Evolutionary conservation across 345 rosid genomes (phyloP), one percentile per base, ranked within the genome.

Genomic region (Pelargonium nanum): DNA sequence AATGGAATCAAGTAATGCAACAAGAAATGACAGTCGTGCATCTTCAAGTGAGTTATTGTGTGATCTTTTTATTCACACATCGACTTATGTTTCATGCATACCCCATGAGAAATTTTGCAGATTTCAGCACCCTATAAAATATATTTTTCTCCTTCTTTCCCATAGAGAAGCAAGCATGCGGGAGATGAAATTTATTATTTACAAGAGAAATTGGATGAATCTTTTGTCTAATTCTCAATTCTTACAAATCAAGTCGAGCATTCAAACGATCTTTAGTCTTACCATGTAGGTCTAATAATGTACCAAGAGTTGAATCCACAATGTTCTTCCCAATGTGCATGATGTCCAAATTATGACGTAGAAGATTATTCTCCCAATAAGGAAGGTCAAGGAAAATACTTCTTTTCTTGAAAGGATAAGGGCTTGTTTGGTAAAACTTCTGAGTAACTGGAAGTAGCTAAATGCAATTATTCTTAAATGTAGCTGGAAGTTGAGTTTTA

Each of bases 21-120:
- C 4, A 60, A 26, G 13, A 59, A 21, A 53, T 65, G 69, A 23
- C 52, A 55, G 55, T 70, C 62, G 25, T 69, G 64, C 13, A 56
- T 52, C 17, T 63, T 69, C 2, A 57, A 1, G 2, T 44, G 12
- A 0, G 1, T 6, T 6, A 58, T 24, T 21, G 53, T 59, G 1
- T 0, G 16, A 0, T 34, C 19, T 0, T 30, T 45, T 0, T 0
- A 4, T 54, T 53, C 0, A 64, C 44, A 25, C 55, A 22, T 13
- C 25, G 57, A 1, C 48, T 44, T 22, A 61, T 30, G 22, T 61
- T 60, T 15, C 62, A 66, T 0, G 63, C 45, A 53, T 44, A 71
- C 1, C 24, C 58, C 55, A 50, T 34, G 0, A 52, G 56, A 24
- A 45, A 26, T 48, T 13, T 19, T 1, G n/a, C 62, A 44, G 0